Base-by-base conservation (phyloP, 768 basidiomycete species). In the Pisolithus tinctorius region DNA sequence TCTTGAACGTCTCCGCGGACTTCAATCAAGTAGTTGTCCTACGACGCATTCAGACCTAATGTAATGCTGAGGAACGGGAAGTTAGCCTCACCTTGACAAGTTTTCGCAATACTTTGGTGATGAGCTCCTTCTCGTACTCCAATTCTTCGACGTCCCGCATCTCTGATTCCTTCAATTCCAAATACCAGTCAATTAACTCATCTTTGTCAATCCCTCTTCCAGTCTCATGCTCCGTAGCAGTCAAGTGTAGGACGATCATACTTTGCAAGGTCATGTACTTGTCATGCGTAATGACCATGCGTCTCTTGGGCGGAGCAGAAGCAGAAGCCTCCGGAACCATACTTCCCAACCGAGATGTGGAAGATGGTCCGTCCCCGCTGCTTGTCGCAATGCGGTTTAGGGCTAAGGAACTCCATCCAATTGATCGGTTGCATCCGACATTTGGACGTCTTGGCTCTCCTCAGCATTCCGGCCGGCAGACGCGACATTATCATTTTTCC, bases 161-260 rank as follows among this genome's bases (percentile, higher is more conserved):
- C 55, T 93, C 87, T 8, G 75, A 73, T 67, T 99, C 96, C 66
- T 83, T 87, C 56, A 80, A 70, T 71, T 99, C 96, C 50, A 98
- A 78, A 64, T 97, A 98, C 94, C 93, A 95, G 64, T 95, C 92
- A 55, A 95, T 87, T 50, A 99, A 76, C 59, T 96, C 94, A 58
- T 95, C 93, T 42, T 86, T 78, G 60, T 93, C 88, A 38, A 95
- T 70, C 2, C 94, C 94, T 48, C 69, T 74, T 17, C 85, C 86
- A 0, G 80, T 84, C 59, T 82, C 80, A 26, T 79, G 75, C 70
- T 99, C 96, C 11, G 82, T 73, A 36, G 85, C 82, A 16, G 82
- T 74, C 25, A 99, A 71, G 60, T 93, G 86, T 51, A 94, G 62
- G 27, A 99, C 83, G 59, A 96, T 81, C 58, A 97, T 74, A 61